Conservation (phyloP, 2,329 filamentous ascomycete genomes). For the Pseudogymnoascus sp. region DNA sequence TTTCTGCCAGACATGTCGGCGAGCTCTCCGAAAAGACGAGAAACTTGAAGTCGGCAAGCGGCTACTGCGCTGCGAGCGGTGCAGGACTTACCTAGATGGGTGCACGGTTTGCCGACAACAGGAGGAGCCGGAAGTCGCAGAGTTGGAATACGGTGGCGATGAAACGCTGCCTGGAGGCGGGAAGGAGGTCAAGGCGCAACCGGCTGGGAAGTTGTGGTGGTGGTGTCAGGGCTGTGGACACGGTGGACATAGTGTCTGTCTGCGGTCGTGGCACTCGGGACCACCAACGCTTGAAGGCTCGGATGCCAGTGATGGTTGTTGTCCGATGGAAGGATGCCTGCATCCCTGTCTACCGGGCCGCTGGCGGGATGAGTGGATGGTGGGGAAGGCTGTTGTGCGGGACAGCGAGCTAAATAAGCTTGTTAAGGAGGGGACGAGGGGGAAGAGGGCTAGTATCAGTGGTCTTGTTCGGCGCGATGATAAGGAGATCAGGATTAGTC, state of each 20-base stretch:
- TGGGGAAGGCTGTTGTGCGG: conserved; percentile 18
- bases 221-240: conserved; percentile 55
- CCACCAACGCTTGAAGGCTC: conserved; percentile 19
- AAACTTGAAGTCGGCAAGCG: conserved; percentile 32
- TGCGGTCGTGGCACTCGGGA: conserved; percentile 49
- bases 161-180: conserved; percentile 10
- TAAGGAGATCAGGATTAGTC: conserved; percentile 50
- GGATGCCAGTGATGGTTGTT: conserved; percentile 45
- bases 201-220: conserved; percentile 42
- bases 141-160: conserved; percentile 30
- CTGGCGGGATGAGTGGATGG: conserved; percentile 40
- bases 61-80: conserved; percentile 53
- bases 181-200: neutral
- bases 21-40: conserved; percentile 43
- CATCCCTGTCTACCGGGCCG: conserved; percentile 53
- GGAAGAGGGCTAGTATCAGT: conserved; percentile 10
- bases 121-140: conserved; percentile 33
- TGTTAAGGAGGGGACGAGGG: conserved; percentile 22
- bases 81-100: conserved; percentile 42
- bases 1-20: conserved; percentile 44
- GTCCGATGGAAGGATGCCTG: conserved; percentile 56
- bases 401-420: conserved; percentile 32
- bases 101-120: conserved; percentile 51
- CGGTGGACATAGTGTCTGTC: conserved; percentile 53
- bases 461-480: conserved; percentile 38